Evolutionary conservation across 352 stramenopile species (phyloP), one percentile per base, ranked within the genome.

Genomic region (Globisporangium barbulae): DNA sequence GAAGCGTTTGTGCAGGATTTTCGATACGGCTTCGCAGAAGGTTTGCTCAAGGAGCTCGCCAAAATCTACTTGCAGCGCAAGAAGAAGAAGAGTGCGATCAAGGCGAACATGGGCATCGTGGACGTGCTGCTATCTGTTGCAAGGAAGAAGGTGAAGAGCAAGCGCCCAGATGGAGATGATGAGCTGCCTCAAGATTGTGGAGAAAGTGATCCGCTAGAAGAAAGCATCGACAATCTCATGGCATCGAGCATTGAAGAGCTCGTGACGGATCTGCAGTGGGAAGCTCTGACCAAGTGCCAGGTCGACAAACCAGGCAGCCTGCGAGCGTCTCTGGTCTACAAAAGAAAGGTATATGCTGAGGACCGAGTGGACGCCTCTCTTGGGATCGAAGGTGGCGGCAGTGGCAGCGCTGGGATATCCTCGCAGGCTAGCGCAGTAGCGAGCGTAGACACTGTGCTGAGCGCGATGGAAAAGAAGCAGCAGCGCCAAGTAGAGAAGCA

Each of bases 1-100:
- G 84, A 93, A 56, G 75, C 68, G 6, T 98, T 98, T 62, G 60
- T 97, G 19, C 88, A 98, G 56, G 93, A 98, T 54, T 98, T 95
- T 66, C 81, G 88, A n/a, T 91, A 82, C 56, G 83, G 88, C 3
- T 73, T 90, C 8, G 90, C 89, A 1, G 88, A 95, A 65, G 78
- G 85, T 12, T 47, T 97, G 56, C 76, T 97, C 44, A 97, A 97
- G 74, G 62, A 89, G 49, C 56, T 90, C 2, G 76, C 69, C 4
- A 64, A 64, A 47, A 54, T 50, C 6, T 64, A 63, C 7, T 39
- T 78, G 12, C 60, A 79, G 3, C 70, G 72, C n/a, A 28, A 59
- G 5, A 56, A 61, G 33, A 57, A 57, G 19, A 45, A 35, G 6
- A 54, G 58, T 15, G 25, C 59, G 1, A 61, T 83, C 25, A 62